These are phyloP conservation scores for Phyllosticta citrichinensis DNA, from an alignment of 2,329 filamentous ascomycete genomes.

Conservation along the genomic window DNA sequence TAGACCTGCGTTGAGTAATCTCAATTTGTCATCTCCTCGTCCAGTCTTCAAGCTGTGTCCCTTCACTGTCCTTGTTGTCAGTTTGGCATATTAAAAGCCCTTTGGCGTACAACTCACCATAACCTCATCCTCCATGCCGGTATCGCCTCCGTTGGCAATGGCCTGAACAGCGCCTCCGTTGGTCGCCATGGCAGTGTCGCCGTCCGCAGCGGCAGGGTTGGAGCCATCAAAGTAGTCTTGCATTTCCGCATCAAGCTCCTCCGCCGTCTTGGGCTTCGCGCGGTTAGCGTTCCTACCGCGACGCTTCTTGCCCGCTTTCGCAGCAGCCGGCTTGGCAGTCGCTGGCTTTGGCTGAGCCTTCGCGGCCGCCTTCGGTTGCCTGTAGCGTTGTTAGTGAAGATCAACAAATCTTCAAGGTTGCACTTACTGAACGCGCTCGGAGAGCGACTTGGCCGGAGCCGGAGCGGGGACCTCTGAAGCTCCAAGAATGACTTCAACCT, in stretches of 20 bases:
- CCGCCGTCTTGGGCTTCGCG: slow-evolving; percentile 74
- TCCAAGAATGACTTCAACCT: slow-evolving; percentile 88
- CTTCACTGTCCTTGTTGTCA: slow-evolving; percentile 10
- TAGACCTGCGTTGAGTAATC: background rate
- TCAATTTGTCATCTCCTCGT: slow-evolving; percentile 8
- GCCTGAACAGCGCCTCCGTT: slow-evolving; percentile 36
- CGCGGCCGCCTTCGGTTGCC: slow-evolving; percentile 53
- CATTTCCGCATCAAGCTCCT: slow-evolving; percentile 97
- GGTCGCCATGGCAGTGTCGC: slow-evolving; percentile 33
- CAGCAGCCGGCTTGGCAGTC: slow-evolving; percentile 56
- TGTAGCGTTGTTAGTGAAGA: slow-evolving; percentile 32
- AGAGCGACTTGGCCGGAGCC: slow-evolving; percentile 60
- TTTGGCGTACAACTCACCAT: slow-evolving; percentile 15
- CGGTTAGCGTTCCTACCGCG: slow-evolving; percentile 46
- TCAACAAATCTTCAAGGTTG: slow-evolving; percentile 11
- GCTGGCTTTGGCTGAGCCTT: slow-evolving; percentile 57
- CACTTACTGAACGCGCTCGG: slow-evolving; percentile 72
- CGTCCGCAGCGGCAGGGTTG: slow-evolving; percentile 34
- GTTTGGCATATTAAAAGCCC: background rate
- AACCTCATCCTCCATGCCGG: slow-evolving; percentile 32
- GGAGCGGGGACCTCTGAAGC: slow-evolving; percentile 61
- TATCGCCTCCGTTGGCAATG: slow-evolving; percentile 31
- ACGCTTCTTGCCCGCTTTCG: slow-evolving; percentile 31
- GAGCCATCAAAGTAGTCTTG: slow-evolving; percentile 72
- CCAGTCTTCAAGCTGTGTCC: slow-evolving; percentile 1